Base-by-base conservation (phyloP, 192 early-diverging fungal species). In the Tieghemiomyces parasiticus region DNA sequence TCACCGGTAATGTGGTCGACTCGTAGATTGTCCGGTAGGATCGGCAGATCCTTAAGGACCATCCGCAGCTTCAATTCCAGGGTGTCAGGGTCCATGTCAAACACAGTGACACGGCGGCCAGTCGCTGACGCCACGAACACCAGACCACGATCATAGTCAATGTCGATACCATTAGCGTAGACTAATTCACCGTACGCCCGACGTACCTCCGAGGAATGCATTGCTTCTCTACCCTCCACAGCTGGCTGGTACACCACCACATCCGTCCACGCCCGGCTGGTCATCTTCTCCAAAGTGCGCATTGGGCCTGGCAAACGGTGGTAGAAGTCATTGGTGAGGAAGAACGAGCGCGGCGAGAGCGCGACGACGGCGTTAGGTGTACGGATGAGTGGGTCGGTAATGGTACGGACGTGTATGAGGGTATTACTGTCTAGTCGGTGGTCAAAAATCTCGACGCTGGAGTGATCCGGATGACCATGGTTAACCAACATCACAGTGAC, bases 311-410 rank as follows among this genome's bases (percentile, higher is more conserved):
- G 12, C n/a, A n/a, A n/a, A 2, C 14, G 50, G 50, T 52, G 26
- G 30, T 52, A 25, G 30, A 52, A 28, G 50, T 52, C 50, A 25
- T 52, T 52, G 50, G 50, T 52, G 1, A 52, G 20, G 50, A 29
- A 52, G 26, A 52, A 52, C 14, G 50, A 52, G 24, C 50, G 50
- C 16, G 22, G 50, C 4, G 26, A 24, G 26, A 52, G 24, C 0
- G 50, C 26, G 24, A 30, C 50, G 12, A 52, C 26, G 30, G 26
- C 30, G 26, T 52, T 52, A 28, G 50, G 50, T 14, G 19, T 52
- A 25, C 14, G 2, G 2, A 52, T 52, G 16, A 52, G 2, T 1
- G 50, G 50, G 24, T 52, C 50, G 19, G 19, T 24, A 16, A 52
- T 25, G 50, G 26, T 52, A 25, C 13, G 50, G 16, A 30, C 22